phyloP scores from a whole-genome alignment of 2,329 filamentous ascomycete genomes.

The Rasamsonia emersonii region DNA sequence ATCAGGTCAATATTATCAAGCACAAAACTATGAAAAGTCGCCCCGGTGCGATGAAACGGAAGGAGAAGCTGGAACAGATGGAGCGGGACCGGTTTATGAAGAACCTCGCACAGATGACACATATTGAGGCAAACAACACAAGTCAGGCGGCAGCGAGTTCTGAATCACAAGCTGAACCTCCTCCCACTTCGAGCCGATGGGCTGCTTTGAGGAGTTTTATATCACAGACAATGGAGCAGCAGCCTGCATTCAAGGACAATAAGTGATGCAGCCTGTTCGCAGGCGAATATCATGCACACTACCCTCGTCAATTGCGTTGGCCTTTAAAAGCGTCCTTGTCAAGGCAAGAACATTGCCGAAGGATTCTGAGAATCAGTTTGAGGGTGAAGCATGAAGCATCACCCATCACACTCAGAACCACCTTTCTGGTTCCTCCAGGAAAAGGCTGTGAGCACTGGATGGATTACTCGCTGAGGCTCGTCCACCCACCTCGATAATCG shows the following conservation, averaged over 20 bases:
- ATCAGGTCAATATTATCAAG: conserved; percentile 59
- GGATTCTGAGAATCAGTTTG: no score
- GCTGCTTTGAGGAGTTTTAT: conserved; percentile 77
- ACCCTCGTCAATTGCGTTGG: no score
- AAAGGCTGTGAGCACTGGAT: no score
- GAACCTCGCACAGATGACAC: conserved; percentile 68
- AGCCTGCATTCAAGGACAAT: conserved; percentile 63
- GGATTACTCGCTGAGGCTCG: no score
- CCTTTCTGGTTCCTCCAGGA: no score
- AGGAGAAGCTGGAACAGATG: conserved; percentile 66
- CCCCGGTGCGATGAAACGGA: conserved; percentile 73
- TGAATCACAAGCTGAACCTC: conserved; percentile 12
- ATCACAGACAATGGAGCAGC: conserved; percentile 79
- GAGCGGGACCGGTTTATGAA: conserved; percentile 78
- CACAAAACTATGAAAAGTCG: conserved; percentile 66
- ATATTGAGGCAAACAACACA: conserved; percentile 20
- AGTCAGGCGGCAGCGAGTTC: conserved; percentile 14
- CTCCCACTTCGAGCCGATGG: conserved; percentile 56
- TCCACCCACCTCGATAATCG: no score
- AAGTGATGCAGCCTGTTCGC: no score
- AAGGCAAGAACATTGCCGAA: no score
- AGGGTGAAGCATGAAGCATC: no score
- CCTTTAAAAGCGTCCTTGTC: no score
- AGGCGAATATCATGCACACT: no score
- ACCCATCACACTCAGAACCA: no score